Evolutionary conservation across 2,329 filamentous ascomycete species (phyloP).

Genomic region (Colletotrichum sidae): DNA sequence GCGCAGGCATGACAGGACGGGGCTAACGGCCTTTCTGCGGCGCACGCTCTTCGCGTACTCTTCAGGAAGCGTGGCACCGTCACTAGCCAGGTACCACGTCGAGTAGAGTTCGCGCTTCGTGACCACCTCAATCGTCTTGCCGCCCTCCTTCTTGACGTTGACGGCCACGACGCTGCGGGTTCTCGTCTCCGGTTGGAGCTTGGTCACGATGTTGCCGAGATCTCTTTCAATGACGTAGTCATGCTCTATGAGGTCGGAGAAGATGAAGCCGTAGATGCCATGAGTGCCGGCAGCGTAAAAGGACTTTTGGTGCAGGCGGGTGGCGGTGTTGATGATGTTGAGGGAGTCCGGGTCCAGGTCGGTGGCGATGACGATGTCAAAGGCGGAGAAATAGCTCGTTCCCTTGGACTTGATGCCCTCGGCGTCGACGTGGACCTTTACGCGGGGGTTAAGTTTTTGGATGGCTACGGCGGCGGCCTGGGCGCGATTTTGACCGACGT

Average conservation of each 20-base stretch:
- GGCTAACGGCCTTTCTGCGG: slow-evolving; percentile 82
- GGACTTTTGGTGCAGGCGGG: slow-evolving; percentile 79
- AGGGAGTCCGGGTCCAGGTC: slow-evolving; percentile 83
- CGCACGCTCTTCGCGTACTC: slow-evolving; percentile 75
- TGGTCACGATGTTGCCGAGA: slow-evolving; percentile 78
- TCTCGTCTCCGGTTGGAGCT: slow-evolving; percentile 73
- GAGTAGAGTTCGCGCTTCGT: slow-evolving; percentile 93
- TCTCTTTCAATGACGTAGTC: slow-evolving; percentile 90
- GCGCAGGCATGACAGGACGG: slow-evolving; percentile 85
- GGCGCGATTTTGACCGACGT: slow-evolving; percentile 86
- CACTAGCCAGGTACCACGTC: slow-evolving; percentile 84
- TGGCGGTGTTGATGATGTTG: slow-evolving; percentile 85
- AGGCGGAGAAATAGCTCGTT: slow-evolving; percentile 80
- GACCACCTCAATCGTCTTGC: slow-evolving; percentile 83
- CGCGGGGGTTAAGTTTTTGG: slow-evolving; percentile 89
- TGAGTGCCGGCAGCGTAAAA: slow-evolving; percentile 92
- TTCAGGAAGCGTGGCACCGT: slow-evolving; percentile 77
- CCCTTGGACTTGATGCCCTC: slow-evolving; percentile 75
- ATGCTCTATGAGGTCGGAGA: slow-evolving; percentile 91
- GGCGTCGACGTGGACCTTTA: slow-evolving; percentile 78
- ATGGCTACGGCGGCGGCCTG: slow-evolving; percentile 82
- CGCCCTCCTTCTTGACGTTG: slow-evolving; percentile 75
- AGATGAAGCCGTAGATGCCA: slow-evolving; percentile 94
- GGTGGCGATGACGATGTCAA: slow-evolving; percentile 90
- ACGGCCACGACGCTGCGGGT: slow-evolving; percentile 82